Conservation (phyloP, 78 protist genomes). For the Guillardia theta region DNA sequence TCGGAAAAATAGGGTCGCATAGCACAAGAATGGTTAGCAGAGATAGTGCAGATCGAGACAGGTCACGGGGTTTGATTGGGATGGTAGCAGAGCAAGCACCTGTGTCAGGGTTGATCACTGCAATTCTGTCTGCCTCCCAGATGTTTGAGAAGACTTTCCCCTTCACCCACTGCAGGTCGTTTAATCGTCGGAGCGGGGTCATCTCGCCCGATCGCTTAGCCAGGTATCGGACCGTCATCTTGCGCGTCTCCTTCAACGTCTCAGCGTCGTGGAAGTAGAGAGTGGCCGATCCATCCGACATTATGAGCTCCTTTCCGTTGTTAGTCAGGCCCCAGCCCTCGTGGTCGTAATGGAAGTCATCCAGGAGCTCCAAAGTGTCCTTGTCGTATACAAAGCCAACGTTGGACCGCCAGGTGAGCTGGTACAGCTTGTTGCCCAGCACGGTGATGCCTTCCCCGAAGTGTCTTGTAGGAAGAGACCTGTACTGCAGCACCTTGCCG, state of each 20-base stretch:
- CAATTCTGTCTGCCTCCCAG: neutral
- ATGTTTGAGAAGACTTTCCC: neutral
- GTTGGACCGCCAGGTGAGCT: neutral
- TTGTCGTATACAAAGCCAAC: neutral
- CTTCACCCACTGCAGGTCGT: neutral
- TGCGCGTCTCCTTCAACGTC: neutral
- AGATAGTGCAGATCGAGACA: no score
- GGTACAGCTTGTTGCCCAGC: neutral
- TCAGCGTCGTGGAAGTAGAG: neutral
- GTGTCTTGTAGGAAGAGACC: neutral
- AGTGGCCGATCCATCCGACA: neutral
- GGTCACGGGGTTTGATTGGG: no score
- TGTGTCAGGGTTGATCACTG: neutral
- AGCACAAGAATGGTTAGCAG: no score
- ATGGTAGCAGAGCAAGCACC: no score
- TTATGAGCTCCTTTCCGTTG: neutral
- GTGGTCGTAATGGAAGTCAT: neutral
- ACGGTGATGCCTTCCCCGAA: neutral
- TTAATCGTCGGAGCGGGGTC: neutral
- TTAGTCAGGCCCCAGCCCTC: neutral
- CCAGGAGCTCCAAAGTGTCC: neutral
- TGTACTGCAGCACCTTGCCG: neutral
- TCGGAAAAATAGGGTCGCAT: no score
- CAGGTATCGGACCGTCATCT: neutral
- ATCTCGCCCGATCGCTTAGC: neutral